phyloP scores from a whole-genome alignment of 768 basidiomycete genomes.

The Grammothele lineata region DNA sequence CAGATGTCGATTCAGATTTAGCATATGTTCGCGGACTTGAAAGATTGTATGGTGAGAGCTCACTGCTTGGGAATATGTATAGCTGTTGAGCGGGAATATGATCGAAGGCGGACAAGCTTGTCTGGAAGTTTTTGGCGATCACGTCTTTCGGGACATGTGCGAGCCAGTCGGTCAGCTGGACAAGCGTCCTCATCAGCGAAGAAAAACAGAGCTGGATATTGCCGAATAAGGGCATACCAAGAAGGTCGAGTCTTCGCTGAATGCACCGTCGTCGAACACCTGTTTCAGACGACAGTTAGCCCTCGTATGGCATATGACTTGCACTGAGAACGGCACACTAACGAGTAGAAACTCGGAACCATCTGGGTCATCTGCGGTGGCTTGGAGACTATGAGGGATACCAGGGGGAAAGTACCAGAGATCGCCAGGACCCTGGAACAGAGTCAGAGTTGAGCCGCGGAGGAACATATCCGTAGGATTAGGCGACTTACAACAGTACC shows the following conservation, averaged over 20 bases:
- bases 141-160: slow-evolving; percentile 33
- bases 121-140: slow-evolving; percentile 33
- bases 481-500: slow-evolving; percentile 39
- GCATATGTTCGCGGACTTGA: too few species aligned
- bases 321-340: neutral
- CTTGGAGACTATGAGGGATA: slow-evolving; percentile 51
- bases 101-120: slow-evolving; percentile 26
- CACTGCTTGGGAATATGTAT: slow-evolving; percentile 29
- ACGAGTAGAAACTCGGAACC: slow-evolving; percentile 53
- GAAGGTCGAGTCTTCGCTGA: slow-evolving; percentile 33
- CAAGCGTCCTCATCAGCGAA: slow-evolving; percentile 6
- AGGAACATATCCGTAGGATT: too few species aligned
- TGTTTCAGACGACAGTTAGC: slow-evolving; percentile 1
- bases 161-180: slow-evolving; percentile 29
- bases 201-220: slow-evolving; percentile 4
- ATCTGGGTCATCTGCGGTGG: slow-evolving; percentile 30
- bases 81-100: slow-evolving; percentile 26
- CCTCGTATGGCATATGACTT: neutral
- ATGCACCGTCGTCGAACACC: slow-evolving; percentile 39
- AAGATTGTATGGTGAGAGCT: neutral
- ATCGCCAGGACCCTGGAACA: slow-evolving; percentile 39
- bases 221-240: slow-evolving; percentile 18
- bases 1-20: neutral
- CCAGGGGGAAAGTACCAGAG: slow-evolving; percentile 57
- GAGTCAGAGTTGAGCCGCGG: too few species aligned